Evolutionary conservation across 2,329 filamentous ascomycete species (phyloP), one percentile per base, ranked within the genome.

Genomic region (Trichoderma gracile): DNA sequence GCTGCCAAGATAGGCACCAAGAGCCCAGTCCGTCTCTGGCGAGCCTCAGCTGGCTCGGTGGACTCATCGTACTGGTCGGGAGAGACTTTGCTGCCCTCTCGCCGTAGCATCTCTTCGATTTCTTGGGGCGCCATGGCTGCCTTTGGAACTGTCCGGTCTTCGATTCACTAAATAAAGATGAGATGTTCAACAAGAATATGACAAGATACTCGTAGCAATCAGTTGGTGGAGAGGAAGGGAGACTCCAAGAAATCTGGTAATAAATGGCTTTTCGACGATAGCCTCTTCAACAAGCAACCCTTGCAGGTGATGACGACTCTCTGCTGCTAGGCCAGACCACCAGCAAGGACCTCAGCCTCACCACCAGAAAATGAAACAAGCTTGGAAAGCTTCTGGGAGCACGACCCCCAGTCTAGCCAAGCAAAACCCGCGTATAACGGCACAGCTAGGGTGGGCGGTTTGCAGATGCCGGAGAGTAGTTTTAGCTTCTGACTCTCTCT

Each of bases 1-100:
- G 71, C 71, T 8, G 69, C 69, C 45, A 83, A 71, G 0, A 84
- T 76, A 0, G 73, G 72, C 9, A 72, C 71, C 17, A 85, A 68
- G 6, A 74, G 46, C 10, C 72, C 67, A 0, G 70, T 72, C n/a
- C 77, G 70, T 21, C 65, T 68, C 19, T 70, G 64, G 6, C 57
- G 64, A 9, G 66, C 67, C 19, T 67, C 73, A 14, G 65, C 68
- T 10, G 69, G 10, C 40, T 76, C 69, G 12, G 68, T 63, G 1
- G 66, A 66, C 23, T 74, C 73, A 33, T 75, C 73, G 17, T 72
- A 70, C 5, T 70, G 68, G 30, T 72, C 69, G 17, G 70, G 67
- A 2, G 68, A 67, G 33, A 69, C 65, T 2, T 70, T 69, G 27
- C 74, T 74, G 15, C 74, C 75, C 50, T 76, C 71, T 23, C 70